These are phyloP conservation scores for Coffea canephora DNA, from an alignment of 257 asterid genomes.

Conservation along the genomic window DNA sequence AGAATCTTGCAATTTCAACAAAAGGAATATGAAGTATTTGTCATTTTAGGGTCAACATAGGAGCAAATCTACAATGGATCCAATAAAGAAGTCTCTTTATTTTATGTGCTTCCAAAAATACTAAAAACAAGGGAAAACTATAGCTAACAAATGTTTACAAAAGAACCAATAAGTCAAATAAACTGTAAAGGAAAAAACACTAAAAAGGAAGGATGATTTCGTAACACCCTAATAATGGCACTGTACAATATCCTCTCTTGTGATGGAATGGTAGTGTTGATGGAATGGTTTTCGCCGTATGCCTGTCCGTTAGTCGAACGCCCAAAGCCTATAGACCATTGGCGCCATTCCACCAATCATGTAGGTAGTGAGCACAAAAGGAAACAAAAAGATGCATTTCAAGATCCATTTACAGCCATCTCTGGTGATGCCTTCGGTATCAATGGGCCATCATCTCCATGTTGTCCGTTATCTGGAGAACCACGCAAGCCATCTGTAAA, in stretches of 20 bases:
- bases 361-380: slow-evolving; percentile 7
- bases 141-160: slow-evolving; percentile 24
- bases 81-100: too few relatives aligned
- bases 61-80: too few relatives aligned
- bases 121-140: slow-evolving; percentile 18
- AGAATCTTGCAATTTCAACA: too few relatives aligned
- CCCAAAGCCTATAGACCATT: not conserved
- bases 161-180: slow-evolving; percentile 30
- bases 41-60: too few relatives aligned
- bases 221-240: slow-evolving; percentile 43
- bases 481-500: slow-evolving; percentile 39
- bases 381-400: slow-evolving; percentile 28
- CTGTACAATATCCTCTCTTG: slow-evolving; percentile 78
- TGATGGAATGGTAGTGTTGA: slow-evolving; percentile 14
- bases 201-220: slow-evolving; percentile 25
- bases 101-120: slow-evolving; percentile 2
- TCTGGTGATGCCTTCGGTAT: slow-evolving; percentile 72
- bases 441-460: slow-evolving; percentile 49
- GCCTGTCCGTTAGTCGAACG: slow-evolving; percentile 16
- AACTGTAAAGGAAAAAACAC: slow-evolving; percentile 23
- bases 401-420: slow-evolving; percentile 87
- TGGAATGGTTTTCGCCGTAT: slow-evolving; percentile 26
- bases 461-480: slow-evolving; percentile 40
- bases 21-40: too few relatives aligned
- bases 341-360: slow-evolving; percentile 13